Evolutionary conservation across 345 rosid species (phyloP).

Genomic region (Brassica nigra): DNA sequence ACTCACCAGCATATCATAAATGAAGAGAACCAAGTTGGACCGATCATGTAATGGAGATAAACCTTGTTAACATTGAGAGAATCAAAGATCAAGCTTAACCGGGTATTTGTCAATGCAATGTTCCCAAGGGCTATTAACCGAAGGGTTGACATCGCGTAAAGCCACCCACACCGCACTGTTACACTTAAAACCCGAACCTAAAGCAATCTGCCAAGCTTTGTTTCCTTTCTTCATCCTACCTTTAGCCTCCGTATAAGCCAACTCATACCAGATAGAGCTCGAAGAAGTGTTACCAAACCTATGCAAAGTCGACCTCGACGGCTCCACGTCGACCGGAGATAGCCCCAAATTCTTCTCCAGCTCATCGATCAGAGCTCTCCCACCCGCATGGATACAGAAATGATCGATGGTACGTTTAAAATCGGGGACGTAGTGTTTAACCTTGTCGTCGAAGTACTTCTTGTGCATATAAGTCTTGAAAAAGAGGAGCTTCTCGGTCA

Average conservation of each 20-base stretch:
- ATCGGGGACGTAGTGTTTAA: conserved; percentile 63
- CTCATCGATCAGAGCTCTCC: conserved; percentile 40
- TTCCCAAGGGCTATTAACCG: conserved; percentile 6
- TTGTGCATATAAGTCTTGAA: conserved; percentile 57
- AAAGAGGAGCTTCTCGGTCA: conserved; percentile 77
- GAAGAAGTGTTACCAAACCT: conserved; percentile 42
- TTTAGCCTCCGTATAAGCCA: conserved; percentile 40
- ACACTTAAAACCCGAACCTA: conserved; percentile 41
- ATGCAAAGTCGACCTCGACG: conserved; percentile 38
- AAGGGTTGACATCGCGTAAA: background rate
- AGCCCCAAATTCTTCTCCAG: conserved; percentile 1
- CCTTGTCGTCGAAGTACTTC: conserved; percentile 51
- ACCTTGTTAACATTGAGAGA: background rate
- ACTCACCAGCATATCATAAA: background rate
- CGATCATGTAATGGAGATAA: background rate
- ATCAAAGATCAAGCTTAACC: conserved; percentile 5
- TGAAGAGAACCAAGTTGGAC: background rate
- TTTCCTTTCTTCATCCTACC: conserved; percentile 40
- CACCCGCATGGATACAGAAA: conserved; percentile 54
- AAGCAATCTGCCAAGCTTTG: conserved; percentile 44
- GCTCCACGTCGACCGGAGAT: conserved; percentile 25
- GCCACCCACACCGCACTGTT: conserved; percentile 19
- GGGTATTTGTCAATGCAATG: background rate
- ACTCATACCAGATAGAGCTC: conserved; percentile 41
- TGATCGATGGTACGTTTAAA: conserved; percentile 85